Percentiles rank a stretch among this genome's conserved stretches.
phyloP scores from a whole-genome alignment of 208 protist genomes.

The Lotmaria passim region DNA sequence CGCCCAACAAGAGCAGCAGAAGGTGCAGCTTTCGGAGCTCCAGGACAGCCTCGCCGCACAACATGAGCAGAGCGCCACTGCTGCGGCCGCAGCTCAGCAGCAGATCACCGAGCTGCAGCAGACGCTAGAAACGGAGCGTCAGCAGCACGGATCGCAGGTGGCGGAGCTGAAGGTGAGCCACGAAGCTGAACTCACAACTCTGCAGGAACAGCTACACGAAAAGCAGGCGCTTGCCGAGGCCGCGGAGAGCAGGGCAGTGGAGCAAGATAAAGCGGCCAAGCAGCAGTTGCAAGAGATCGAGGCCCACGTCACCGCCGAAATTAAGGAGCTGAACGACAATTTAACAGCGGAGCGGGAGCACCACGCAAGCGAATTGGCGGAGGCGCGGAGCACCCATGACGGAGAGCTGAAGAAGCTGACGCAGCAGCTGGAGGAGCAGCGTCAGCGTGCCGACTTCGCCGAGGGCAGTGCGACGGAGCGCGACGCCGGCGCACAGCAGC shows the following conservation, averaged over 20 bases:
- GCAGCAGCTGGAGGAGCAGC: conserved; percentile 24
- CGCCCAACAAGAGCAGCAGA: not conserved
- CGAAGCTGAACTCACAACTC: not conserved
- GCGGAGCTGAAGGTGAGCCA: not conserved
- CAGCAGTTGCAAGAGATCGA: not conserved
- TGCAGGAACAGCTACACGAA: not conserved
- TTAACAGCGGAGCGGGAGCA: conserved; percentile 3
- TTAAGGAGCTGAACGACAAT: not conserved
- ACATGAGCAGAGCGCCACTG: not conserved
- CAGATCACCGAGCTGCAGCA: not conserved
- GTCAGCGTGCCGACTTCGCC: conserved; percentile 16
- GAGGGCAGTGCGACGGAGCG: conserved; percentile 16
- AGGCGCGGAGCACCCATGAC: conserved; percentile 1
- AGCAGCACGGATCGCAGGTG: conserved; percentile 1
- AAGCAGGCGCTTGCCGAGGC: not conserved
- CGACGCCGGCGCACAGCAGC: conserved; percentile 19
- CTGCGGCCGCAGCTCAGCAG: not conserved
- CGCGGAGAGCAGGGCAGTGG: not conserved
- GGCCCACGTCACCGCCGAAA: not conserved
- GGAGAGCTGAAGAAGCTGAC: conserved; percentile 19
- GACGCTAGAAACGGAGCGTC: not conserved
- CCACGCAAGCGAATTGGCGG: conserved; percentile 5
- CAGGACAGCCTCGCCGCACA: conserved; percentile 11
- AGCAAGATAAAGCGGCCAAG: not conserved
- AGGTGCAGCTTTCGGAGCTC: conserved; percentile 6